A percentile compares a stretch with the other conserved stretches of the same genome.
phyloP scores from a whole-genome alignment of 1,139 yeast species.

The Scheffersomyces quercinus region DNA sequence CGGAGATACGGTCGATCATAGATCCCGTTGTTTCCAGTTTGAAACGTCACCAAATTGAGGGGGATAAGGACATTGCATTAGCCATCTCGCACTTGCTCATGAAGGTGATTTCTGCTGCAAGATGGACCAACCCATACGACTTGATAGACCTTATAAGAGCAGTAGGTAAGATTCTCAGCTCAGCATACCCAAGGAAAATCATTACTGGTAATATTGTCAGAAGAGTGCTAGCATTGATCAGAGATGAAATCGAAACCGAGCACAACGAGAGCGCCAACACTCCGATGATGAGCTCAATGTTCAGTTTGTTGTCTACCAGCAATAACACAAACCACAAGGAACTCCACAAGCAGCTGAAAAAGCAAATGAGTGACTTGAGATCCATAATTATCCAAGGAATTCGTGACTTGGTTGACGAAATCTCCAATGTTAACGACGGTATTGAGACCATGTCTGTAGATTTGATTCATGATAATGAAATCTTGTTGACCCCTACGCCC shows the following conservation, averaged over 20 bases:
- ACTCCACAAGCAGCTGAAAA: conserved; percentile 35
- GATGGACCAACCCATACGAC: conserved; percentile 81
- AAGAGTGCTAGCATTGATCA: conserved; percentile 79
- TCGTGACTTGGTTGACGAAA: conserved; percentile 89
- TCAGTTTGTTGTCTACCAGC: conserved; percentile 71
- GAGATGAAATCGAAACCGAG: conserved; percentile 80
- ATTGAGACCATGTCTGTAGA: conserved; percentile 89
- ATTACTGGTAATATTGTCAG: conserved; percentile 90
- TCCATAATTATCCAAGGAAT: conserved; percentile 93
- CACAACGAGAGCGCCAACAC: conserved; percentile 31
- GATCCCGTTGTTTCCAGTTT: conserved; percentile 44
- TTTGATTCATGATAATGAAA: conserved; percentile 92
- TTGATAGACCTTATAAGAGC: conserved; percentile 68
- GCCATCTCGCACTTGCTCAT: conserved; percentile 85
- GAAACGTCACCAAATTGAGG: conserved; percentile 72
- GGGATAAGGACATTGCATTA: conserved; percentile 77
- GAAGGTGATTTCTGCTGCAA: conserved; percentile 85
- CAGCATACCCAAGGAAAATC: conserved; percentile 76
- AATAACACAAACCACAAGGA: conserved; percentile 28
- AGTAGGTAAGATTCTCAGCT: conserved; percentile 58
- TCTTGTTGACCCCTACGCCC: conserved; percentile 90
- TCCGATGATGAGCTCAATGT: conserved; percentile 82
- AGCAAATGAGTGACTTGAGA: conserved; percentile 65
- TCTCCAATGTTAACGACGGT: conserved; percentile 85
- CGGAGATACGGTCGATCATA: conserved; percentile 38